Conservation (phyloP, 768 basidiomycete species). For the Boletus tomentosulus region DNA sequence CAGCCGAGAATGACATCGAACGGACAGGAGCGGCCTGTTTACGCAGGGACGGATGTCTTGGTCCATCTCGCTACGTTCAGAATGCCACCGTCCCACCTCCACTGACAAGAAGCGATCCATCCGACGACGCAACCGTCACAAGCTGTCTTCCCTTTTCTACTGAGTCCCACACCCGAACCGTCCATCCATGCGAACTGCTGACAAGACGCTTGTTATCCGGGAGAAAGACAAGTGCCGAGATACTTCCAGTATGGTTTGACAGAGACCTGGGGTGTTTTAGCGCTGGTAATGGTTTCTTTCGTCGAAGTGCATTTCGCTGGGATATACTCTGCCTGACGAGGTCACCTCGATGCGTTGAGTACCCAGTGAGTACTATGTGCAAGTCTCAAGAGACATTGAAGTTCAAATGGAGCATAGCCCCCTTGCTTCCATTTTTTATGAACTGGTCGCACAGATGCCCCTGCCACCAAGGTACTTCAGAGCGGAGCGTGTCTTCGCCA, state of each 20-base stretch:
- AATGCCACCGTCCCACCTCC: background rate
- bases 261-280: background rate
- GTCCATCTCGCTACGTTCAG: background rate
- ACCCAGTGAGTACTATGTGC: no score
- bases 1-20: background rate
- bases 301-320: no score
- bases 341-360: no score
- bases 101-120: background rate
- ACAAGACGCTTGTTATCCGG: background rate
- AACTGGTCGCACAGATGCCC: no score
- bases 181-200: background rate
- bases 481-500: no score
- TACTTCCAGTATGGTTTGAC: background rate
- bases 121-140: background rate
- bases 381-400: no score
- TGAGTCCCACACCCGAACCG: background rate
- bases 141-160: background rate
- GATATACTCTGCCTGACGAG: no score
- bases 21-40: background rate
- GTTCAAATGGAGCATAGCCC: no score
- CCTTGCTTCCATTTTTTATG: no score
- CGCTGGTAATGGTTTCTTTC: background rate
- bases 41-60: background rate
- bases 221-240: background rate
- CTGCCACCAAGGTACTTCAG: no score